phyloP scores from a whole-genome alignment of 345 rosid genomes.

The Erodium maritimum region DNA sequence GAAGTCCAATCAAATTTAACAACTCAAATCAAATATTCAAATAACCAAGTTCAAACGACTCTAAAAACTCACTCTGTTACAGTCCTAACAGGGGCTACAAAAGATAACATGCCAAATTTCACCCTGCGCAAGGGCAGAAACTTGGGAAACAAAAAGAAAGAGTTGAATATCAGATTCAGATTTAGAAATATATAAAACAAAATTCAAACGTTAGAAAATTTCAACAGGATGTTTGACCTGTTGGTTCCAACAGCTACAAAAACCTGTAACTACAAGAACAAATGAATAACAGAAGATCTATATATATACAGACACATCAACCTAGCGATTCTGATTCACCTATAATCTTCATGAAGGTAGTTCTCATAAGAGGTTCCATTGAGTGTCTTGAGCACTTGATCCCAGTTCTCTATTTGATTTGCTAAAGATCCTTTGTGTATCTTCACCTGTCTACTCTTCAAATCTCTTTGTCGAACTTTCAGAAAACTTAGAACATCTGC shows the following conservation, averaged over 20 bases:
- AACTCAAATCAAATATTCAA: no score
- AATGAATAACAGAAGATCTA: background rate
- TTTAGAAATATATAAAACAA: no score
- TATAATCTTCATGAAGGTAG: constrained; percentile 39
- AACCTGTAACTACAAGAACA: background rate
- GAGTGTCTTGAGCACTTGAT: constrained; percentile 48
- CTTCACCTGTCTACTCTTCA: constrained; percentile 85
- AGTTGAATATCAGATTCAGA: no score
- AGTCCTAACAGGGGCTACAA: no score
- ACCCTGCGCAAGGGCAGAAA: no score
- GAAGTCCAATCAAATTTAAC: no score
- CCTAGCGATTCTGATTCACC: constrained; percentile 18
- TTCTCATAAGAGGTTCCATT: constrained; percentile 55
- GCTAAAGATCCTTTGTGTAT: constrained; percentile 78
- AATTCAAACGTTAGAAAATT: background rate
- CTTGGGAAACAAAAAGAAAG: no score
- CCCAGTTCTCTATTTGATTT: constrained; percentile 66
- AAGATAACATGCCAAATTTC: no score
- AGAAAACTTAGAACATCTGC: constrained; percentile 69
- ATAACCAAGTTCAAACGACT: no score
- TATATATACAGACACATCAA: background rate
- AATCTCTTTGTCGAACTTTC: constrained; percentile 54
- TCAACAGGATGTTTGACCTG: background rate
- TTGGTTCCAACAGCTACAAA: background rate
- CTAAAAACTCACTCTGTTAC: no score